Evolutionary conservation across 2,329 filamentous ascomycete species (phyloP), one percentile per base, ranked within the genome.

Genomic region (Botryotinia globosa): DNA sequence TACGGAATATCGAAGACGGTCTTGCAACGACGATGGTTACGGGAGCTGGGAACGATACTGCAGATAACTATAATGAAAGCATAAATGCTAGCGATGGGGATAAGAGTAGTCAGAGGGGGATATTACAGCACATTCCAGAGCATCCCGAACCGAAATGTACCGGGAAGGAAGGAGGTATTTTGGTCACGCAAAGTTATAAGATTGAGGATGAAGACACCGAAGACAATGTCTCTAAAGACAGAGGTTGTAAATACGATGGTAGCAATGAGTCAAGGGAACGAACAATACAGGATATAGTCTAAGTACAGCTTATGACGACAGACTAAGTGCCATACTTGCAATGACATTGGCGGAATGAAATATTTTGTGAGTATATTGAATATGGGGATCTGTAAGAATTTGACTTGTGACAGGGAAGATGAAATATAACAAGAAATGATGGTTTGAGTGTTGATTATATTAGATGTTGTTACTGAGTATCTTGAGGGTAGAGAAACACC

Each of bases 91-190:
- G 34, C 37, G 62, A 65, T 34, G 62, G 67, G 8, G 67, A 71
- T 45, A 65, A 71, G 29, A 48, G 34, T 61, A 71, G 69, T 34
- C 69, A 71, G 12, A 65, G 39, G 34, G 45, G 59, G 2, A 71
- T 71, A 8, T 56, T 71, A n/a, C 32, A 39, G 14, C 34, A 54
- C 34, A 42, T 39, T 12, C 18, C 32, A 34, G 45, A 48, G 48
- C 9, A 45, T 16, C 34, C 25, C 5, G 8, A 29, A 25, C 16
- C 20, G 1, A 16, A 39, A 8, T 39, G 9, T 10, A 29, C 34
- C 3, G 42, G 39, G 32, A 61, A 61, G 37, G 67, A 69, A 7
- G n/a, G 10, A 4, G 69, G 34, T 12, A 71, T 71, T 64, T 14
- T 48, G 25, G 18, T 65, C n/a, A 65, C 69, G 20, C 59, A 71